A percentile compares a stretch with the other conserved stretches of the same genome.
phyloP scores from a whole-genome alignment of 352 stramenopile species.

The Pythium aphanidermatum region DNA sequence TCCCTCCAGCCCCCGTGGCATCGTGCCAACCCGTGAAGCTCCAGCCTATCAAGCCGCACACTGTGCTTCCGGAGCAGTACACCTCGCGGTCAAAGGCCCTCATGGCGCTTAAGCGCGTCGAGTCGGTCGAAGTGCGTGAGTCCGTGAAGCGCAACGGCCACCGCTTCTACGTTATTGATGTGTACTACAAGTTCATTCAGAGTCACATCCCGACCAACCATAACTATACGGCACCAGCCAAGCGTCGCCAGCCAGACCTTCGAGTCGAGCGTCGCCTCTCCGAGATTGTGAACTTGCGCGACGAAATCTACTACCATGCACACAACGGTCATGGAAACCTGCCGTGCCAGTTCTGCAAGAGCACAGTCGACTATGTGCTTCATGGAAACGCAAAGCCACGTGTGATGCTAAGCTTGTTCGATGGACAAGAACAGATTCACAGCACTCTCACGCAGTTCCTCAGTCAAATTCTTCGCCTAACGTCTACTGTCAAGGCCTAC shows the following conservation, averaged over 20 bases:
- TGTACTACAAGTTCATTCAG: constrained; percentile 10
- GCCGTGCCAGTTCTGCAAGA: constrained; percentile 10
- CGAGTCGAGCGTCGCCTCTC: constrained; percentile 13
- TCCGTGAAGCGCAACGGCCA: constrained; percentile 13
- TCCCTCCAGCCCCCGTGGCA: background rate
- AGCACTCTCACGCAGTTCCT: constrained; percentile 13
- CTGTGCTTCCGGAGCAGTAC: constrained; percentile 13
- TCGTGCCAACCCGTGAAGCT: constrained; percentile 6
- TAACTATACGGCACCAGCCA: background rate
- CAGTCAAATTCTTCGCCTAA: constrained; percentile 7
- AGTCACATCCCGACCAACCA: constrained; percentile 11
- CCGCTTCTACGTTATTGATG: constrained; percentile 14
- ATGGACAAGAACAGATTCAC: constrained; percentile 2
- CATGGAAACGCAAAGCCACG: constrained; percentile 10
- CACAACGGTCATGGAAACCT: constrained; percentile 13
- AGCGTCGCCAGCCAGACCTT: background rate
- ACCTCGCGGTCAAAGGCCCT: constrained; percentile 3
- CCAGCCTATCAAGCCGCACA: constrained; percentile 7
- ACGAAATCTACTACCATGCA: constrained; percentile 18
- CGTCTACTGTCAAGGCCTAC: constrained; percentile 10
- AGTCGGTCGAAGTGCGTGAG: constrained; percentile 7
- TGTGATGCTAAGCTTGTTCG: constrained; percentile 1
- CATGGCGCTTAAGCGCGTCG: constrained; percentile 13
- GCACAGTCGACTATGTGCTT: constrained; percentile 9
- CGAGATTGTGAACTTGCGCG: constrained; percentile 12